Conservation (phyloP, 129 eudicot species). For the Tagetes erecta region DNA sequence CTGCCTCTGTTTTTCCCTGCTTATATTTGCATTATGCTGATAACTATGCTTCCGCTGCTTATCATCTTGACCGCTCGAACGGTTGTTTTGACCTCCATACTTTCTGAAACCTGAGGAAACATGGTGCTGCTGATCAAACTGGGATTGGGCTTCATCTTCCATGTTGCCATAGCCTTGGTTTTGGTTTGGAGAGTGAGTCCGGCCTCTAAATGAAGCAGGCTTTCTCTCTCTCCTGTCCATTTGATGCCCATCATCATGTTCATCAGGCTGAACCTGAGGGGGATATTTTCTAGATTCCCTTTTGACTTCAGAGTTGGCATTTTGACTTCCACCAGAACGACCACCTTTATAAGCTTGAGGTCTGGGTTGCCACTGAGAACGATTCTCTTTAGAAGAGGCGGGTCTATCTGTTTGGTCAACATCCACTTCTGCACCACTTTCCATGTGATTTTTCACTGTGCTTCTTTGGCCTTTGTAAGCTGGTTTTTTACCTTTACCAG, state of each 20-base stretch:
- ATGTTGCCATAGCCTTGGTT: not conserved
- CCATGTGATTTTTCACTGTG: conserved; percentile 36
- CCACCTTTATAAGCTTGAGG: conserved; percentile 44
- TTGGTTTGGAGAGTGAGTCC: conserved; percentile 36
- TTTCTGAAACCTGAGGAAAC: conserved; percentile 52
- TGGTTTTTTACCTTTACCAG: conserved; percentile 66
- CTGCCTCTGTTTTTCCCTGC: conserved; percentile 63
- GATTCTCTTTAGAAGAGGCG: conserved; percentile 50
- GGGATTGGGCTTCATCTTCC: conserved; percentile 37
- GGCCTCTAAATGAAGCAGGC: conserved; percentile 41
- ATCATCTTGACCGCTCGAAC: conserved; percentile 50
- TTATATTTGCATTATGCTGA: conserved; percentile 29
- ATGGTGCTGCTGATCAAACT: conserved; percentile 41
- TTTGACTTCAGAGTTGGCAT: conserved; percentile 36
- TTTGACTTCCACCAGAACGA: conserved; percentile 49
- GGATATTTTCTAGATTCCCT: conserved; percentile 17
- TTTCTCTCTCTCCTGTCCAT: conserved; percentile 57
- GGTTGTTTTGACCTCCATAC: conserved; percentile 52
- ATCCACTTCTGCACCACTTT: conserved; percentile 46
- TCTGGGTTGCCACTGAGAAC: conserved; percentile 89
- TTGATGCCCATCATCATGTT: conserved; percentile 34
- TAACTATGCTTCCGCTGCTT: conserved; percentile 43
- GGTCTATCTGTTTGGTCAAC: conserved; percentile 46
- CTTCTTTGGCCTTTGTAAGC: conserved; percentile 48
- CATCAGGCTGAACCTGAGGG: conserved; percentile 35